Evolutionary conservation across 768 basidiomycete species (phyloP), one percentile per base, ranked within the genome.

Genomic region (Leccinum fibrillosum): DNA sequence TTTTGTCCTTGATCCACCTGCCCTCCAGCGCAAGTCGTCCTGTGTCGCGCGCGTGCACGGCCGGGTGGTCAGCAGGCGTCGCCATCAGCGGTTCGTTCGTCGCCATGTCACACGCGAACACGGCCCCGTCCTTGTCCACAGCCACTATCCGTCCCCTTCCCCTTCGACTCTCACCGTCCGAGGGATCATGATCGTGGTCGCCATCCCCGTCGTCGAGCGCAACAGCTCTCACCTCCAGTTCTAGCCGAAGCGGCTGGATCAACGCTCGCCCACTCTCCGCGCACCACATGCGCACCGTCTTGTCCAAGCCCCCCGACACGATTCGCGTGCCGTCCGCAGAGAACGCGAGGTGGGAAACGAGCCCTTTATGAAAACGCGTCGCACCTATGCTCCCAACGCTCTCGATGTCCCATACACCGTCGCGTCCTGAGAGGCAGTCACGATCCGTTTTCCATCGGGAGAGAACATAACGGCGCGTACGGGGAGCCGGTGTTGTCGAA

Each of bases 331-430:
- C 73, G 19, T 73, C 73, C 0, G 54, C 30, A 8, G 70, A 70
- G 50, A 74, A 74, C 0, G 68, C 62, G 4, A 73, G 28, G 44
- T 57, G n/a, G 3, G 62, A 52, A 6, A 73, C 72, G 37, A 66
- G 67, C 21, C 64, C 62, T 8, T 62, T 73, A 62, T 75, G 74
- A 0, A 66, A 62, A 0, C 63, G 58, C 8, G 55, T 21, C n/a
- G 53, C 62, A 8, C 58, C 67, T 55, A 75, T 67, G 28, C 67
- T 68, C 25, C 69, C 70, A 4, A 59, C 64, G 11, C 71, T 67
- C 49, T 69, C 65, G 1, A 65, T 49, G 52, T 75, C 70, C 72
- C 72, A 75, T 4, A 74, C 61, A 75, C 64, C 5, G 60, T 69
- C 44, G 54, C 44, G 13, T 73, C 72, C 1, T 56, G 34, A 1